Evolutionary conservation across 2,329 filamentous ascomycete species (phyloP).

Genomic region (Ophiocordyceps camponoti-rufipedis): DNA sequence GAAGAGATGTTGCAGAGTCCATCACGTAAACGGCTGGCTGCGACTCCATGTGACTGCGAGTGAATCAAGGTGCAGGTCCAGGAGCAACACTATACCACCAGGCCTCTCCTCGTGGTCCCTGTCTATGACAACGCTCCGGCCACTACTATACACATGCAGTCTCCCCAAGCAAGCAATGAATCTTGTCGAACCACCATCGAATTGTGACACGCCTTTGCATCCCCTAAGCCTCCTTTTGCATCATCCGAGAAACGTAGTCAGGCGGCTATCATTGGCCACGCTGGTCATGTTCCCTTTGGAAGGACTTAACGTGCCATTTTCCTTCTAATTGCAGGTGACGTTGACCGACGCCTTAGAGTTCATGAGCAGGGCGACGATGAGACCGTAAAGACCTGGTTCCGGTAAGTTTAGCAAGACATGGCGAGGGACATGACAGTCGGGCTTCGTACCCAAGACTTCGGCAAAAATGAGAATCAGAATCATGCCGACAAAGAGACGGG

Average conservation of each 20-base stretch:
- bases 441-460: conserved; percentile 76
- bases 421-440: background rate
- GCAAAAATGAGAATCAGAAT: conserved; percentile 99
- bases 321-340: conserved; percentile 33
- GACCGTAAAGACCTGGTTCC: conserved; percentile 75
- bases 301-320: background rate
- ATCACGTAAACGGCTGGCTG: background rate
- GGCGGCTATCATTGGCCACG: conserved; percentile 6
- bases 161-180: conserved; percentile 2
- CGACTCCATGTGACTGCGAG: background rate
- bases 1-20: too few relatives aligned
- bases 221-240: conserved; percentile 1
- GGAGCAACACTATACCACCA: conserved; percentile 15
- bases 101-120: conserved; percentile 20
- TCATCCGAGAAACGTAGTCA: conserved; percentile 6
- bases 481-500: conserved; percentile 87
- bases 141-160: conserved; percentile 33
- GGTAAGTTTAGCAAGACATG: conserved; percentile 7
- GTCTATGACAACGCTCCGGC: conserved; percentile 26
- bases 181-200: background rate
- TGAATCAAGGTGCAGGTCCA: background rate
- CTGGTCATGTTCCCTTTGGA: too few relatives aligned
- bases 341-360: conserved; percentile 74
- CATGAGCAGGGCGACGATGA: conserved; percentile 98
- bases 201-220: background rate